These are phyloP conservation scores for Phytophthora vignae DNA, from an alignment of 352 stramenopile genomes.

Conservation along the genomic window DNA sequence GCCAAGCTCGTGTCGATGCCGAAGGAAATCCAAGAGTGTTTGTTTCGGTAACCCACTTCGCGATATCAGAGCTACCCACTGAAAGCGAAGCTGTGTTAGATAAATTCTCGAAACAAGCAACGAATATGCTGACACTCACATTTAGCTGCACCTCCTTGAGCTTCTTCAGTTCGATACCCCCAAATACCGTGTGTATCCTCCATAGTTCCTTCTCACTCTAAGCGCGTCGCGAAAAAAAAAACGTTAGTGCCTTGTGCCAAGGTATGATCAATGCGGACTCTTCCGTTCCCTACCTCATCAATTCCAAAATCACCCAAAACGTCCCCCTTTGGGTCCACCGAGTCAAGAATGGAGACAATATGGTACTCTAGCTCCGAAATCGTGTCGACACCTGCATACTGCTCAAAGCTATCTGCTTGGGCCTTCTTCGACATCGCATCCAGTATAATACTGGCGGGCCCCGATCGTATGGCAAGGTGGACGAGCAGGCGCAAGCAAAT, in stretches of 20 bases:
- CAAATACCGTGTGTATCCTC: constrained; percentile 56
- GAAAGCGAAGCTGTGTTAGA: not conserved
- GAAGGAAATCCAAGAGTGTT: constrained; percentile 40
- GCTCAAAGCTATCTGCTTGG: constrained; percentile 39
- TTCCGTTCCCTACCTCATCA: constrained; percentile 43
- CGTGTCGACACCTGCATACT: constrained; percentile 46
- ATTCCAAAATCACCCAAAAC: constrained; percentile 28
- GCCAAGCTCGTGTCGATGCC: constrained; percentile 62
- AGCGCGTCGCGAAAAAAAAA: not conserved
- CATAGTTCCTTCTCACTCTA: constrained; percentile 37
- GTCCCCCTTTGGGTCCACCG: constrained; percentile 33
- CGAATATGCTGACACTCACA: constrained; percentile 30
- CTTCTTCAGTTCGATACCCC: constrained; percentile 52
- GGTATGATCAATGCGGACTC: not conserved
- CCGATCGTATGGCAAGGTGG: constrained; percentile 51
- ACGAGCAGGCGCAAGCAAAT: constrained; percentile 64
- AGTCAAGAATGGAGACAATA: constrained; percentile 46
- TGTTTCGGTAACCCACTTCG: constrained; percentile 48
- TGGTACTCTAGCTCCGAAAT: constrained; percentile 63
- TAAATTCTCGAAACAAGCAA: not conserved
- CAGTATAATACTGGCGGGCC: constrained; percentile 45
- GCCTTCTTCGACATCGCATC: constrained; percentile 45
- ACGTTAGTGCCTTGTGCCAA: not conserved
- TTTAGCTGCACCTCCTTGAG: constrained; percentile 58
- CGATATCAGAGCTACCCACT: constrained; percentile 64